Evolutionary conservation across 1,284 basidiomycete genomes (phyloP), one percentile per base, ranked within the genome.

Genomic region (Papiliotrema flavescens): DNA sequence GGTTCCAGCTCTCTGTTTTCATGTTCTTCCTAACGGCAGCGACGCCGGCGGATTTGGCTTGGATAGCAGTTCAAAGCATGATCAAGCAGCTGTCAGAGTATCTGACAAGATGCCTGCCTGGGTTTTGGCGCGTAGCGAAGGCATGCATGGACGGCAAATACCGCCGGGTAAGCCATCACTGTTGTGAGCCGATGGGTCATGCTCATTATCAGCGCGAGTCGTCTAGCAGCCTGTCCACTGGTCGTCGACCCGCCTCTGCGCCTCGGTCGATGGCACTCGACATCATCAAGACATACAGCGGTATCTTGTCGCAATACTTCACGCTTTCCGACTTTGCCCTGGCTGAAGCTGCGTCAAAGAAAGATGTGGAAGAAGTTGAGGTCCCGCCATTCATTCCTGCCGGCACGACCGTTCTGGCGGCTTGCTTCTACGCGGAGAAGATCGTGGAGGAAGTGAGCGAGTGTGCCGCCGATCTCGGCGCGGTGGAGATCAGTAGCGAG

Each of bases 81-180:
- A 78, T 82, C 45, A 77, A 77, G 43, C 72, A 76, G 49, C 62
- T 82, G 14, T 81, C 79, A 5, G 79, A 82, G 40, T 78, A 80
- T 44, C 67, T 83, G 7, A 60, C 79, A 1, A 70, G 75, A 20
- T 83, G 86, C 1, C 80, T 99, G 44, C 92, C 94, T 2, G 90
- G 84, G 63, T 98, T 97, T 76, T 97, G 93, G 92, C 86, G 86
- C 64, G 89, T 99, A 42, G 87, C 89, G 1, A 90, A 86, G 74
- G 85, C 84, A 15, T 95, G 94, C 71, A 85, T 93, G 75, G 92
- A 96, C 43, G 94, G 93, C 3, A 90, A 88, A 73, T 92, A 89
- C 73, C 87, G 85, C 71, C 89, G 86, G 80, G 90, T 90, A 55
- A 47, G 62, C 47, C 20, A 2, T 42, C 50, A 11, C 28, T n/a